Evolutionary conservation across 129 eudicot species (phyloP).

Genomic region (Flaveria linearis): DNA sequence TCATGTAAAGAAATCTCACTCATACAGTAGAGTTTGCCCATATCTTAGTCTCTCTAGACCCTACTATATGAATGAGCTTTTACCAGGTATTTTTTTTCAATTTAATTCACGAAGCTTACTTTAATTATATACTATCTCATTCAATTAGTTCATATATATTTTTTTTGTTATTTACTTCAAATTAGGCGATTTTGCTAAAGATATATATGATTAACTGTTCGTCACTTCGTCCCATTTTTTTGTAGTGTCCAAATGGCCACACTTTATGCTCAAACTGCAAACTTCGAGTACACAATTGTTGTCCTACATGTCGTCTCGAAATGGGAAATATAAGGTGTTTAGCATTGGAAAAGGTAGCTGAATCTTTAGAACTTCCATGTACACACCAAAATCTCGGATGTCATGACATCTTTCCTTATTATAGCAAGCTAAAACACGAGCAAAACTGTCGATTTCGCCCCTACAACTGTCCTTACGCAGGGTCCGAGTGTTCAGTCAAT

Average conservation of each 20-base stretch:
- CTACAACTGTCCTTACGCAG: conserved; percentile 87
- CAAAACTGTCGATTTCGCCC: conserved; percentile 80
- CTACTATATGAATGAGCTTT: no score
- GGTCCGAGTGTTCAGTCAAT: conserved; percentile 71
- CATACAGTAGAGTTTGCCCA: no score
- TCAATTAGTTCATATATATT: not conserved
- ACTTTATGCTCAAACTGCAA: conserved; percentile 79
- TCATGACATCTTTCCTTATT: conserved; percentile 72
- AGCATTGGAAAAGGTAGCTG: conserved; percentile 89
- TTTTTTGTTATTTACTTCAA: conserved; percentile 2
- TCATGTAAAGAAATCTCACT: not conserved
- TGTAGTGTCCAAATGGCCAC: conserved; percentile 91
- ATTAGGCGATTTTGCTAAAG: conserved; percentile 1
- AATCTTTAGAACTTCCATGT: conserved; percentile 79
- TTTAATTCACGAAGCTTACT: not conserved
- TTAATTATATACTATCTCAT: not conserved
- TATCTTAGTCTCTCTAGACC: no score
- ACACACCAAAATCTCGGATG: conserved; percentile 72
- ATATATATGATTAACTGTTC: conserved; percentile 13
- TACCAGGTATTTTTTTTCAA: no score
- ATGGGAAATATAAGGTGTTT: conserved; percentile 86
- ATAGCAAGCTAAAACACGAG: conserved; percentile 75
- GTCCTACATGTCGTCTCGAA: conserved; percentile 81
- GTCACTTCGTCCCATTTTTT: not conserved
- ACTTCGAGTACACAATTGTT: conserved; percentile 63